Evolutionary conservation across 148 eudicot species (phyloP), one percentile per base, ranked within the genome.

Genomic region (Heliosperma pusillum): DNA sequence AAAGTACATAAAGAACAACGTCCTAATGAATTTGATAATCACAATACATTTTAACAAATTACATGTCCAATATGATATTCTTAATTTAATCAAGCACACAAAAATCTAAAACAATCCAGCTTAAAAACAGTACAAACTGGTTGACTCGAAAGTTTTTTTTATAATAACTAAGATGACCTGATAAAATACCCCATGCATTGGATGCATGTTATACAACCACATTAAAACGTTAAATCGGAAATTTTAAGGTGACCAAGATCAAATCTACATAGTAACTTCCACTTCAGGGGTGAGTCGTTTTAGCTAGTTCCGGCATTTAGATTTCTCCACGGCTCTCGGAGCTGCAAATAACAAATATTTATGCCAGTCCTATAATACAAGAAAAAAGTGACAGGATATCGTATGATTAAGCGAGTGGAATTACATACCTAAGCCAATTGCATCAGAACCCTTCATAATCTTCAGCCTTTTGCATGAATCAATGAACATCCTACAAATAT

Each of bases 371-470:
- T 47, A 15, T 10, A 11, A 50, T 50, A 50, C 55, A 50, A 15
- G 53, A 47, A 47, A 4, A 25, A 66, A 19, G 12, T n/a, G 24
- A n/a, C 3, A n/a, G 50, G 9, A 66, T 33, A 17, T 17, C 25
- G 20, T 6, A 66, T 29, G 58, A 21, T 44, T 42, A 52, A 25
- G 59, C 16, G 19, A 17, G 10, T 29, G 25, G 5, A 80, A 59
- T 50, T 61, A 33, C 65, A 42, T 47, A 81, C 91, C 91, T 82
- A 90, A 82, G 33, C 94, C 94, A 80, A 88, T 90, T 21, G 96
- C 96, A 86, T 91, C 93, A 26, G 96, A 86, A 30, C 96, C 84
- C 80, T 87, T 91, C 93, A 87, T 91, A 29, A 91, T 91, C 77
- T 83, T 91, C 80, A 91, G 78, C 83, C 93, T 89, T 83, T 89